Evolutionary conservation across 129 eudicot genomes (phyloP), one percentile per base, ranked within the genome.

Genomic region (Lactuca sativa): DNA sequence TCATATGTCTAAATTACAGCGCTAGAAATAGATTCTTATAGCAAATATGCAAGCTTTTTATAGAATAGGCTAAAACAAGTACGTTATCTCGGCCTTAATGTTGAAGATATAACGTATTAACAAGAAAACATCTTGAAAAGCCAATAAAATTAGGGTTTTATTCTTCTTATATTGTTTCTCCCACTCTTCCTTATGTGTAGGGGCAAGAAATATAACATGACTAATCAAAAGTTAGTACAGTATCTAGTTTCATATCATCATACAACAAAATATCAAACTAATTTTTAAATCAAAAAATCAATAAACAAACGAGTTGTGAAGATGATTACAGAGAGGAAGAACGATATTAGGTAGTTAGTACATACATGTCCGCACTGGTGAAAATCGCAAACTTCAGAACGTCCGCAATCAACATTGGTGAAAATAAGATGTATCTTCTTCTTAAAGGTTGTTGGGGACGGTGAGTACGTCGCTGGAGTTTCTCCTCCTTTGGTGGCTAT

Each of bases 331-430:
- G 5, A 25, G 62, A 62, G 30, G 10, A 41, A 32, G 55, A 55
- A 37, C 18, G 61, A 67, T 31, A 38, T 25, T 40, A 47, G 57
- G 16, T 67, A 31, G 9, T 56, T 59, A 60, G 49, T 31, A 21
- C 75, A 64, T 79, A 92, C 97, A 87, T 37, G 97, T 59, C 99
- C 80, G 77, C 99, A 90, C 80, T 93, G 93, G 66, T 87, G 90
- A 38, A 87, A 80, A 77, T 80, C 83, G 59, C 99, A 95, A 53
- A 89, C 92, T 48, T 93, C 99, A 31, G 97, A 83, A 25, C 99
- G 92, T 15, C 82, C 86, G 91, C 95, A 90, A 74, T 85, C 88
- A 36, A 77, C 77, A 53, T 85, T 93, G 53, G 87, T 56, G 31
- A 86, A 58, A 81, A 80, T 51, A 59, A 86, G 81, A 43, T 80